These are phyloP conservation scores for Yamagishiella unicocca DNA, from an alignment of 139 green algal species.

Conservation along the genomic window DNA sequence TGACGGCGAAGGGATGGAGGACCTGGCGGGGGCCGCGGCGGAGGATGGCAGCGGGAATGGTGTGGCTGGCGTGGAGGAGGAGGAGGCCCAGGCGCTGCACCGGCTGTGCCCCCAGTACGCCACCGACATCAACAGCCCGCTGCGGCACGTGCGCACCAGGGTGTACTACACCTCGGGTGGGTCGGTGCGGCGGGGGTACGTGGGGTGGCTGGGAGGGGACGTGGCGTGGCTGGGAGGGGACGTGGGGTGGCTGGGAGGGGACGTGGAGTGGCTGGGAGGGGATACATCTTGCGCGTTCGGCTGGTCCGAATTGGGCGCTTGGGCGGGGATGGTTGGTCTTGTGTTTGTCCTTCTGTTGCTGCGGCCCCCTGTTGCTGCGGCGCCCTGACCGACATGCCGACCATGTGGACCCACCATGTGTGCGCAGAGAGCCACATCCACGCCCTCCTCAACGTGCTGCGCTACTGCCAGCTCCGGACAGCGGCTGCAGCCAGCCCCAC, in stretches of 20 bases:
- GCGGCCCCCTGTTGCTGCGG: too few species aligned
- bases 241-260: too few species aligned
- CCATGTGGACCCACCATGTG: too few species aligned
- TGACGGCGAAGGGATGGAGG: background rate
- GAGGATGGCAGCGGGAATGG: background rate
- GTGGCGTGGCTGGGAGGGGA: too few species aligned
- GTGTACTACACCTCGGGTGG: constrained; percentile 97
- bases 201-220: background rate
- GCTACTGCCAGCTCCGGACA: constrained; percentile 75
- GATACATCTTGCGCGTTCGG: too few species aligned
- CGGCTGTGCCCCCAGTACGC: constrained; percentile 92
- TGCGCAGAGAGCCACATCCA: constrained; percentile 78
- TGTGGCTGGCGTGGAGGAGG: background rate
- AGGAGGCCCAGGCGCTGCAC: constrained; percentile 55
- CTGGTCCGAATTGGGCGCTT: too few species aligned
- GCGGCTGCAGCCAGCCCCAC: background rate
- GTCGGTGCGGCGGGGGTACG: constrained; percentile 16
- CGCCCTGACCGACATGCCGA: too few species aligned
- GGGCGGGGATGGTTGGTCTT: too few species aligned
- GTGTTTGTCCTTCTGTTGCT: too few species aligned
- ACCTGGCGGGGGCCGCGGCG: background rate
- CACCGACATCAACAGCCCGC: constrained; percentile 90
- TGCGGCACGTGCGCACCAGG: constrained; percentile 95
- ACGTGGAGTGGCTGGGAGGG: too few species aligned
- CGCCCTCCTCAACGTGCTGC: constrained; percentile 95